Evolutionary conservation across 2,329 filamentous ascomycete species (phyloP).

Genomic region (Pseudovirgaria hyperparasitica): DNA sequence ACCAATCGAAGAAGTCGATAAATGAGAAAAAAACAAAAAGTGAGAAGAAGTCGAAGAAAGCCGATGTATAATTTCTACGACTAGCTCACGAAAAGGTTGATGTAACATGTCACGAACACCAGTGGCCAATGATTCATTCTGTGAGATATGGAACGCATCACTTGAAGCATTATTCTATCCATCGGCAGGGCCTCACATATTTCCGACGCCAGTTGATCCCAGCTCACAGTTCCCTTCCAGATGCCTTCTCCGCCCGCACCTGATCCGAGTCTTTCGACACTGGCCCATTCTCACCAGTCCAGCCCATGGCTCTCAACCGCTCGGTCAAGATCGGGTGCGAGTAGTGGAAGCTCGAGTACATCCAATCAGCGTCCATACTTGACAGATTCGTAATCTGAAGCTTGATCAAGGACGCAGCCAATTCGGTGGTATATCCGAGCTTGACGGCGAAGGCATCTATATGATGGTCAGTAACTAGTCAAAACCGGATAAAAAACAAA

Average conservation of each 20-base stretch:
- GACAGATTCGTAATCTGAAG: conserved; percentile 96
- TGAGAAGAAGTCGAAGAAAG: conserved; percentile 42
- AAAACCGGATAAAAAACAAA: conserved; percentile 2
- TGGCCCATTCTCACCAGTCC: conserved; percentile 55
- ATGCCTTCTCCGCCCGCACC: conserved; percentile 53
- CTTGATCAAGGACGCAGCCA: conserved; percentile 84
- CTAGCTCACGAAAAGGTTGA: background rate
- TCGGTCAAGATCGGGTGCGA: conserved; percentile 94
- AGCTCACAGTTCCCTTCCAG: conserved; percentile 60
- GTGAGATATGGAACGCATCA: no score
- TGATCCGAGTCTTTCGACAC: conserved; percentile 38
- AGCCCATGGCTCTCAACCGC: conserved; percentile 79
- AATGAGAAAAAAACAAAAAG: conserved; percentile 41
- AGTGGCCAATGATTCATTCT: background rate
- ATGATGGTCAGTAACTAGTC: conserved; percentile 9
- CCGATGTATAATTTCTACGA: background rate
- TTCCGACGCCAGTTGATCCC: no score
- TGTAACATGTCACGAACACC: background rate
- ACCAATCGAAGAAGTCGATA: conserved; percentile 20
- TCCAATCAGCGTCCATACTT: conserved; percentile 97
- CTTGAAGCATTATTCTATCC: no score
- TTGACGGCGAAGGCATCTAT: conserved; percentile 69
- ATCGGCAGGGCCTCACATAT: no score
- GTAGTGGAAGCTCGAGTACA: conserved; percentile 98
- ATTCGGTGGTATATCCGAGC: conserved; percentile 71